A percentile compares a stretch with the other conserved stretches of the same genome.
Conservation (phyloP, 805 yeast species). For the Saccharomycopsis fodiens region DNA sequence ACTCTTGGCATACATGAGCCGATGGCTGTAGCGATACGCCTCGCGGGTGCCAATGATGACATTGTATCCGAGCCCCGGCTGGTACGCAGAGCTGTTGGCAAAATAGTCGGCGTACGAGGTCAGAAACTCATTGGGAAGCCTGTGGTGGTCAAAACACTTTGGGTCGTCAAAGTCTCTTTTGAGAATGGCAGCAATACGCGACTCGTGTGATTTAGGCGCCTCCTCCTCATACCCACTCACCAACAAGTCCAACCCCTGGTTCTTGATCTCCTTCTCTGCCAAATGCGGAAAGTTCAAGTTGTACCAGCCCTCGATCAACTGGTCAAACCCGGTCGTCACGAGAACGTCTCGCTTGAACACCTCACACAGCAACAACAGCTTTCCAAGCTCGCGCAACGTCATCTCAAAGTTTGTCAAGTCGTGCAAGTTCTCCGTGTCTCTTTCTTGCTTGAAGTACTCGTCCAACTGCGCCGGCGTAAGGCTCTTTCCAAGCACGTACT, state of each 20-base stretch:
- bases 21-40: conserved; percentile 1
- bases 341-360: conserved; percentile 4
- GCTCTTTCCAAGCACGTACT: not conserved
- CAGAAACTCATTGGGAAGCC: not conserved
- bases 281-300: conserved; percentile 10
- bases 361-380: not conserved
- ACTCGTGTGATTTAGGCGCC: too few relatives aligned
- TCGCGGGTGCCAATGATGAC: conserved; percentile 5
- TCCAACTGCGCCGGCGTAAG: not conserved
- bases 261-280: not conserved
- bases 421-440: not conserved
- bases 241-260: not conserved
- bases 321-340: conserved; percentile 4
- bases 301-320: conserved; percentile 8
- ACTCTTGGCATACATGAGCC: conserved; percentile 8
- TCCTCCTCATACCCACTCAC: not conserved
- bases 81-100: not conserved
- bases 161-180: not conserved
- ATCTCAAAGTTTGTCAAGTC: conserved; percentile 6
- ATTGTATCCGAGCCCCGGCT: conserved; percentile 10
- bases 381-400: conserved; percentile 1
- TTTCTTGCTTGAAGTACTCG: not conserved
- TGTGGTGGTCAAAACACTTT: conserved; percentile 2
- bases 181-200: not conserved
- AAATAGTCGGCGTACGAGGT: not conserved